phyloP scores from a whole-genome alignment of 495 filamentous ascomycete genomes.

The Endocarpon pusillum region DNA sequence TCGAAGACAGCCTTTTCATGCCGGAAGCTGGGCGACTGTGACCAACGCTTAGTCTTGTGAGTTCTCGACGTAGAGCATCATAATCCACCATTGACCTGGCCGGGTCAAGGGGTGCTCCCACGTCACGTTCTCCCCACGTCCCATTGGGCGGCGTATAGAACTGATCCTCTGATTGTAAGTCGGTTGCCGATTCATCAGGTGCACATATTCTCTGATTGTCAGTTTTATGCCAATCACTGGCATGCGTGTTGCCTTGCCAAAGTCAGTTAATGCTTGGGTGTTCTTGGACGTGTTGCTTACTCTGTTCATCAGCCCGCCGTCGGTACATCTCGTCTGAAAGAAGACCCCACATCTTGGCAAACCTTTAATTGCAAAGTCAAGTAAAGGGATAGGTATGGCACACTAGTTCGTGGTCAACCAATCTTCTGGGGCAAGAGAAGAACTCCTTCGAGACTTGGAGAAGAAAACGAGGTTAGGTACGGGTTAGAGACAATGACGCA shows the following conservation, averaged over 20 bases:
- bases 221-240: constrained; percentile 7
- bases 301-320: constrained; percentile 4
- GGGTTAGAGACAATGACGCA: too few relatives aligned
- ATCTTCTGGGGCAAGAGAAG: too few relatives aligned
- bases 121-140: constrained; percentile 62
- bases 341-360: constrained; percentile 10
- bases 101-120: constrained; percentile 43
- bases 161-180: neutral
- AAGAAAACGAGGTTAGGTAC: too few relatives aligned
- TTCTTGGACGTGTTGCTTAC: constrained; percentile 3
- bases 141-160: constrained; percentile 29
- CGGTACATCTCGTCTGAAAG: constrained; percentile 9
- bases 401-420: too few relatives aligned
- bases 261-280: neutral
- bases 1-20: constrained; percentile 9
- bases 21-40: constrained; percentile 9
- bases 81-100: constrained; percentile 52
- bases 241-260: constrained; percentile 1
- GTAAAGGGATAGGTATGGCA: too few relatives aligned
- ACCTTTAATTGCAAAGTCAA: neutral
- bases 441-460: too few relatives aligned
- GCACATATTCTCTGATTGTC: neutral
- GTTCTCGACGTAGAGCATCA: constrained; percentile 46
- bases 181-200: neutral
- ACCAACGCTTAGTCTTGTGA: constrained; percentile 40